Evolutionary conservation across 2,329 filamentous ascomycete genomes (phyloP), one percentile per base, ranked within the genome.

Genomic region (Colletotrichum sp.): DNA sequence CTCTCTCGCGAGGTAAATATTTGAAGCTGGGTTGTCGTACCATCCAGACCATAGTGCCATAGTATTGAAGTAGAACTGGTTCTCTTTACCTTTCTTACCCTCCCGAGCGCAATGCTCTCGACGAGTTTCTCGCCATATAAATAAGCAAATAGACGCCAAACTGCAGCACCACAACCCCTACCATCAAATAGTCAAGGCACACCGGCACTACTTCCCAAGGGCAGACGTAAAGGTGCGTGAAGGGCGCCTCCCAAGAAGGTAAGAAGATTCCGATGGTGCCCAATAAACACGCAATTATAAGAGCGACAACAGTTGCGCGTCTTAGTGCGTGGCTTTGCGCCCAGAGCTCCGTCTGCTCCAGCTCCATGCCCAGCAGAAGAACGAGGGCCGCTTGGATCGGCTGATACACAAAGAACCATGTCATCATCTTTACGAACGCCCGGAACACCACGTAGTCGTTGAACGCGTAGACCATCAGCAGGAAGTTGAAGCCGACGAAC

Each of bases 251-350:
- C 39, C 39, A 49, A 4, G 3, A 49, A 0, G 39, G 39, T 18
- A 49, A 6, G 39, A 49, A 49, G 1, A 49, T 49, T 12, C 39
- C 39, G 3, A 49, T 49, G 1, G 39, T 49, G 1, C 39, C 39
- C 0, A 2, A 49, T 5, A 49, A 2, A n/a, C 39, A 49, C 0
- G 39, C 39, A 49, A 49, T 2, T 12, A 49, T 49, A n/a, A 49
- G 18, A n/a, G 18, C 39, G 9, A 49, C 39, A 5, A 49, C 39
- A 4, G 9, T 49, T 0, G 39, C 18, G 39, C 39, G 39, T n/a
- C 39, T 0, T 0, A 49, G 0, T 49, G 39, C 1, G 0, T n/a
- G 39, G 9, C 39, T 49, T 49, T 0, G 18, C 3, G 0, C 18
- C 39, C 39, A 49, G 1, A 10, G 3, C 39, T 49, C 39, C 39